Evolutionary conservation across 1,284 basidiomycete species (phyloP), one percentile per base, ranked within the genome.

Genomic region (Ustanciosporium gigantosporum): DNA sequence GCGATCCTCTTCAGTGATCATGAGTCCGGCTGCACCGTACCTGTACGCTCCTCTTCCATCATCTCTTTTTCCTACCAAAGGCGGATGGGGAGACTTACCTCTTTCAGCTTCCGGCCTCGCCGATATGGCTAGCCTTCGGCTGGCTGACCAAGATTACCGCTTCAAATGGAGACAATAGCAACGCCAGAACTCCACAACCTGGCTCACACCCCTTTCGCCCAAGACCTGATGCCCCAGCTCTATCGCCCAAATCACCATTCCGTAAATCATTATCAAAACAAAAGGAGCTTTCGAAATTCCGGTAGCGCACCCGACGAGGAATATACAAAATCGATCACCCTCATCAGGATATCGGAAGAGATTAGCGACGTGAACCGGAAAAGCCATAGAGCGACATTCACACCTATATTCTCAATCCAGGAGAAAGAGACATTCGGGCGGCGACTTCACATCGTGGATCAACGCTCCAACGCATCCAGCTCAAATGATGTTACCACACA

Each of bases 351-450:
- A 5, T 38, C 45, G 31, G 51, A 66, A 17, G 35, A 60, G 42
- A 60, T 66, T 19, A 25, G 39, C 8, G 62, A 66, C 16, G 51
- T 48, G n/a, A 38, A 52, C 31, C 57, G n/a, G n/a, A n/a, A n/a
- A 56, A 11, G 56, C 45, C 15, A 48, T 66, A 11, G 41, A n/a
- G 58, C 19, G 25, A 45, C 5, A 49, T 68, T 25, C 60, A 57
- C n/a, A 40, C 41, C n/a, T 35, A 51, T 70, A 22, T 70, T 70
- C 23, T 41, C 48, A 5, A 57, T 70, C 7, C 52, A 70, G 21
- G 68, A 70, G 37, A 50, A 70, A 36, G 43, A 66, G 6, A 65
- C 68, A 14, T 22, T 9, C 11, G 47, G 49, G 3, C 41, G 36
- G n/a, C n/a, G n/a, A n/a, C n/a, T n/a, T n/a, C n/a, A n/a, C n/a